phyloP scores from a whole-genome alignment of 2,329 filamentous ascomycete species.

The Botrytis fabae region DNA sequence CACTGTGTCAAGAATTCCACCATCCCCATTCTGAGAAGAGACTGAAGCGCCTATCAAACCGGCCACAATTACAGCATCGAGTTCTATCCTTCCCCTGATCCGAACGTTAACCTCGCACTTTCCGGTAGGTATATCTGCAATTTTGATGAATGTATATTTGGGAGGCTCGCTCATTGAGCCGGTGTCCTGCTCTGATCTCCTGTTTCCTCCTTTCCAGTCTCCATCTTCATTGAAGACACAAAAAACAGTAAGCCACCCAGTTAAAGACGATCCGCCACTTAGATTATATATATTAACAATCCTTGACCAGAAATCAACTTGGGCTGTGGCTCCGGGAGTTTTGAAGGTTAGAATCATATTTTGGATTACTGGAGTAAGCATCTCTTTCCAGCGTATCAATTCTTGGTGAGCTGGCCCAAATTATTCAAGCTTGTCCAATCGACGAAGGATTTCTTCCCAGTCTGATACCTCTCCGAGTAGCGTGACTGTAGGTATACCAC shows the following conservation, averaged over 20 bases:
- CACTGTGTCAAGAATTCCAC: not conserved
- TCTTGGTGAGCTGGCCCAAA: not conserved
- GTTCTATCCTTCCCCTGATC: not conserved
- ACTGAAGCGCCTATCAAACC: not conserved
- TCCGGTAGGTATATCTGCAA: not conserved
- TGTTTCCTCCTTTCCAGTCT: not conserved
- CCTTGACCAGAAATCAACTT: not conserved
- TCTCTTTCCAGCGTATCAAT: not conserved
- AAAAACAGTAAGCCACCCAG: not conserved
- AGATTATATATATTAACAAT: not conserved
- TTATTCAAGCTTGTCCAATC: not conserved
- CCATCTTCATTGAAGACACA: not conserved
- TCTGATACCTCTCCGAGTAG: not conserved
- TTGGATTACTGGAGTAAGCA: not conserved
- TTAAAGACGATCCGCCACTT: not conserved
- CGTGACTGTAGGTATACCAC: not conserved
- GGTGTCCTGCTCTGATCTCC: not conserved
- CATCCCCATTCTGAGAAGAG: not conserved
- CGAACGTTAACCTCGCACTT: not conserved
- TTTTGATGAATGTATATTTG: not conserved
- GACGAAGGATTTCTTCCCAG: not conserved
- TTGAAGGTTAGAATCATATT: not conserved
- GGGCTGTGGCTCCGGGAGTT: not conserved
- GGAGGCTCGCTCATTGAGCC: not conserved
- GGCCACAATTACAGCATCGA: not conserved